These are phyloP conservation scores for Lactarius tabidus DNA, from an alignment of 768 basidiomycete species.

Conservation along the genomic window DNA sequence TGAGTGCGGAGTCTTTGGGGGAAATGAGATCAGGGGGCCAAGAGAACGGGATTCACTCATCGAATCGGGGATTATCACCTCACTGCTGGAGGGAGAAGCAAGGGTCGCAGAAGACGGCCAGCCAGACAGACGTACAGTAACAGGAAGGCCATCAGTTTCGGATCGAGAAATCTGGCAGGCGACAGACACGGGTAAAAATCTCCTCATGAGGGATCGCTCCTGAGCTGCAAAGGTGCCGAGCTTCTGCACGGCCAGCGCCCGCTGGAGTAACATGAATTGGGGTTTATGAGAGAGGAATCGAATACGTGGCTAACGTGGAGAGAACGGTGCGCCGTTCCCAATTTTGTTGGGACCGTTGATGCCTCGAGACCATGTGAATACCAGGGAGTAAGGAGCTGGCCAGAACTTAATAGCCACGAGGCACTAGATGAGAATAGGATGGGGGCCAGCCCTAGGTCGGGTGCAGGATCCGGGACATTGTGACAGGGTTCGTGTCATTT, in stretches of 20 bases:
- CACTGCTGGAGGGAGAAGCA: neutral
- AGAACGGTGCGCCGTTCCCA: slow-evolving; percentile 6
- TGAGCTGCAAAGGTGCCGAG: slow-evolving; percentile 7
- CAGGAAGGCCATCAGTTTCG: neutral
- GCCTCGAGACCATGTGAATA: slow-evolving; percentile 20
- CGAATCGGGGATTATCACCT: slow-evolving; percentile 1
- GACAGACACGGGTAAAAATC: neutral
- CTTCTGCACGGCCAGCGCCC: slow-evolving; percentile 2
- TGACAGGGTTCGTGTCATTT: slow-evolving; percentile 9
- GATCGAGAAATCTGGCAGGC: slow-evolving; percentile 4
- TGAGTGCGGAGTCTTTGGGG: neutral
- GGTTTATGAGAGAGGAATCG: slow-evolving; percentile 11
- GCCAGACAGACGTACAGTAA: slow-evolving; percentile 2
- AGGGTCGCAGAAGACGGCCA: neutral
- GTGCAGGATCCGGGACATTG: too few species aligned
- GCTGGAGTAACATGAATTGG: slow-evolving; percentile 11
- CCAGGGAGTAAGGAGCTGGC: neutral
- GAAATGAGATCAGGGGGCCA: slow-evolving; percentile 3
- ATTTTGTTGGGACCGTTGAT: neutral
- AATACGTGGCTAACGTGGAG: neutral
- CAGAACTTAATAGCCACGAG: slow-evolving; percentile 13
- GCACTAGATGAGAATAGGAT: neutral
- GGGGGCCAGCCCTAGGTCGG: neutral
- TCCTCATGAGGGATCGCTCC: slow-evolving; percentile 1
- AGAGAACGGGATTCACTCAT: slow-evolving; percentile 9